Percentiles rank a stretch among this genome's conserved stretches.
Conservation (phyloP, 164 flowering plant species). For the Hamamelis virginiana region DNA sequence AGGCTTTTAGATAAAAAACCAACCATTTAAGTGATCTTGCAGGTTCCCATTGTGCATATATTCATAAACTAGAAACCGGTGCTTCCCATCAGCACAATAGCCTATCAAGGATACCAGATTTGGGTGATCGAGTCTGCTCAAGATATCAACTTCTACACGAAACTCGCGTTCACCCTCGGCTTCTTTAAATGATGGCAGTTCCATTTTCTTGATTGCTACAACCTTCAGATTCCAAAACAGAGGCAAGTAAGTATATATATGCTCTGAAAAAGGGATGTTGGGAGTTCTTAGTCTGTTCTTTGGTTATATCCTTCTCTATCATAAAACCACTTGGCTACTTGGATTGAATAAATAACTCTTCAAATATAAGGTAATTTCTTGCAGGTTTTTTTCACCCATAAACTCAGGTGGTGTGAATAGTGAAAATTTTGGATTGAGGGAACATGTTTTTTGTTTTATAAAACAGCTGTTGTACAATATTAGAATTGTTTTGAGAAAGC, state of each 20-base stretch:
- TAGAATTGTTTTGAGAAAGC: too few species aligned
- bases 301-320: background rate
- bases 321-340: too few species aligned
- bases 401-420: background rate
- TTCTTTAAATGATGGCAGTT: constrained; percentile 71
- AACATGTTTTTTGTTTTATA: too few species aligned
- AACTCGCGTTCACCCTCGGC: constrained; percentile 98
- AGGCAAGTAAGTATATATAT: constrained; percentile 1
- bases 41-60: constrained; percentile 89
- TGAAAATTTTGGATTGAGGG: too few species aligned
- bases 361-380: background rate
- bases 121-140: constrained; percentile 94
- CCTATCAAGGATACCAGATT: constrained; percentile 89
- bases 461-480: too few species aligned
- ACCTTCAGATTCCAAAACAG: constrained; percentile 39
- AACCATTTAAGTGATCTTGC: constrained; percentile 88
- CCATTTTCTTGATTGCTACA: constrained; percentile 98
- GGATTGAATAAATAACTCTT: background rate
- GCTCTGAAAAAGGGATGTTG: background rate
- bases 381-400: background rate
- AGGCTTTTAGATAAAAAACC: constrained; percentile 15
- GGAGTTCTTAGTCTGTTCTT: background rate
- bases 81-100: constrained; percentile 97
- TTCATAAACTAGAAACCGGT: constrained; percentile 91
- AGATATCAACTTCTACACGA: constrained; percentile 93